These are phyloP conservation scores for Podaxis sp. DNA, from an alignment of 768 basidiomycete genomes.

Conservation along the genomic window DNA sequence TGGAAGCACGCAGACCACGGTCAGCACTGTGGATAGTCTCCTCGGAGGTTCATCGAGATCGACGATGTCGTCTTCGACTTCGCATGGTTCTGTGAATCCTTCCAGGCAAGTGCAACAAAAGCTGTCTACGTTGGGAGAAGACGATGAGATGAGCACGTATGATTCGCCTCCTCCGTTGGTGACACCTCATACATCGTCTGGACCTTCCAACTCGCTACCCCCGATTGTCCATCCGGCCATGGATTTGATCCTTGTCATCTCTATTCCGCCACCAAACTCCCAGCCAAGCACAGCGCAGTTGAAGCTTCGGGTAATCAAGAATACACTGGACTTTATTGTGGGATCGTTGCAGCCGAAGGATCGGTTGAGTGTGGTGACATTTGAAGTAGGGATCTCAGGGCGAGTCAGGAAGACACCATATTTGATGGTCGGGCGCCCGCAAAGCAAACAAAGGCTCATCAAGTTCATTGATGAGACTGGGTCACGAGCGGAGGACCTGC, in stretches of 20 bases:
- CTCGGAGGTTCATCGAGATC: conserved; percentile 66
- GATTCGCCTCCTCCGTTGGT: conserved; percentile 56
- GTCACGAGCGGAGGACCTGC: conserved; percentile 36
- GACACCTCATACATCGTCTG: conserved; percentile 68
- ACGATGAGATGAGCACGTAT: conserved; percentile 62
- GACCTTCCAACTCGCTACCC: conserved; percentile 76
- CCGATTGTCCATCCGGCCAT: conserved; percentile 84
- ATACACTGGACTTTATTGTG: conserved; percentile 83
- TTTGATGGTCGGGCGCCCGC: conserved; percentile 64
- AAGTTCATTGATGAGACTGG: conserved; percentile 78
- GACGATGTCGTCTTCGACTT: conserved; percentile 73
- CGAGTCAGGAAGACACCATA: conserved; percentile 93
- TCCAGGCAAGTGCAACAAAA: conserved; percentile 42
- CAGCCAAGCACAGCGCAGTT: conserved; percentile 78
- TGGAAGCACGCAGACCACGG: conserved; percentile 66
- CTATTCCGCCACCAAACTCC: conserved; percentile 73
- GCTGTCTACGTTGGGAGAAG: conserved; percentile 67
- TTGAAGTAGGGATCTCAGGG: conserved; percentile 83
- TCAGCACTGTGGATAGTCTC: conserved; percentile 66
- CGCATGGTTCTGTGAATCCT: conserved; percentile 53
- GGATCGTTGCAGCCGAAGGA: conserved; percentile 75
- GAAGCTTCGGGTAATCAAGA: conserved; percentile 86
- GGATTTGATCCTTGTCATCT: conserved; percentile 90
- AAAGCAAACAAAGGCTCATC: conserved; percentile 67
- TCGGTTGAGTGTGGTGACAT: conserved; percentile 87